Evolutionary conservation across 306 rosid species (phyloP).

Genomic region (Dryas drummondii): DNA sequence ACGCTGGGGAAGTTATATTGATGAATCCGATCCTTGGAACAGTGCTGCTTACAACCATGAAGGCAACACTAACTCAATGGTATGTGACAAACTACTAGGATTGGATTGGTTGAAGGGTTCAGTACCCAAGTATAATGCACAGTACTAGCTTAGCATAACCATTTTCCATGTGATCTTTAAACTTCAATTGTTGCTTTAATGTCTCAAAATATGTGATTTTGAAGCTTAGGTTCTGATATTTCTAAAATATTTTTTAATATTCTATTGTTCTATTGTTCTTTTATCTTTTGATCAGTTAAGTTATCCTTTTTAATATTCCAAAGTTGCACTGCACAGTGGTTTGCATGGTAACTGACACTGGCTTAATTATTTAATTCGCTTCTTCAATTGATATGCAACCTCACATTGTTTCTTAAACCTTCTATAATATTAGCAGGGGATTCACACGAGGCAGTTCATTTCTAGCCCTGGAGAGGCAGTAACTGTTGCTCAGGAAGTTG

Average conservation of each 20-base stretch:
- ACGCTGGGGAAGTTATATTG: slow-evolving; percentile 50
- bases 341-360: no score
- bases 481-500: slow-evolving; percentile 67
- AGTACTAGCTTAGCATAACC: neutral
- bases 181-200: neutral
- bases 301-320: neutral
- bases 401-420: neutral
- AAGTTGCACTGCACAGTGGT: no score
- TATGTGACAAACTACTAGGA: slow-evolving; percentile 30
- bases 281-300: neutral
- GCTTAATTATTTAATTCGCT: neutral
- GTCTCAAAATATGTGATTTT: neutral
- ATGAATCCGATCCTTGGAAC: slow-evolving; percentile 51
- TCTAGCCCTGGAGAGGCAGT: slow-evolving; percentile 83
- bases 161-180: neutral
- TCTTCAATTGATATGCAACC: neutral
- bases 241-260: neutral
- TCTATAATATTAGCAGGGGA: slow-evolving; percentile 38
- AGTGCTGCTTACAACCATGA: slow-evolving; percentile 36
- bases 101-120: slow-evolving; percentile 3
- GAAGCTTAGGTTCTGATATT: neutral
- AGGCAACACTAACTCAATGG: slow-evolving; percentile 41
- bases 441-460: slow-evolving; percentile 40
- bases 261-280: neutral
- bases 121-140: neutral